phyloP scores from a whole-genome alignment of 2,329 filamentous ascomycete species.

The Cyphellophora attinorum region DNA sequence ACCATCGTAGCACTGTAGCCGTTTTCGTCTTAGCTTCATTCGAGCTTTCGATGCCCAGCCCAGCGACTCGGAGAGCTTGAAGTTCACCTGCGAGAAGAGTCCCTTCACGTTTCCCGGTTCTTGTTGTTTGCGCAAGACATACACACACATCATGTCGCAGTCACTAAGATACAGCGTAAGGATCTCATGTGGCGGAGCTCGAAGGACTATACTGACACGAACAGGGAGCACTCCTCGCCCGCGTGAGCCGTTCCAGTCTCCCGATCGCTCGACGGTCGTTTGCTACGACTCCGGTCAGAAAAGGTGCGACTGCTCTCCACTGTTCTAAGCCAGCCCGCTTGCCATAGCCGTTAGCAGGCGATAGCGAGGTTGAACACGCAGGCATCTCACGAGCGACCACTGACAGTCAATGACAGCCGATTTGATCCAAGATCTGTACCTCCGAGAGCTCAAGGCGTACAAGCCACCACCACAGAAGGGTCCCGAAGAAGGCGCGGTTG shows the following conservation, averaged over 20 bases:
- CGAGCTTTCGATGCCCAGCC: too few species aligned
- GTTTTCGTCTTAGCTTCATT: too few species aligned
- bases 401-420: conserved; percentile 58
- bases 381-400: too few species aligned
- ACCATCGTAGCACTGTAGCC: too few species aligned
- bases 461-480: conserved; percentile 78
- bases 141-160: conserved; percentile 44
- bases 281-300: background rate
- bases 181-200: conserved; percentile 4
- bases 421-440: conserved; percentile 94
- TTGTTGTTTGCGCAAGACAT: too few species aligned
- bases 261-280: conserved; percentile 2
- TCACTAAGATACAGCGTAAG: conserved; percentile 53
- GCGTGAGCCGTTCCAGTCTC: conserved; percentile 31
- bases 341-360: too few species aligned
- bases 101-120: too few species aligned
- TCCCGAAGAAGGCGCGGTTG: conserved; percentile 81
- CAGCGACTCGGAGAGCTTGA: too few species aligned
- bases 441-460: conserved; percentile 92
- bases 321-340: too few species aligned
- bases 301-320: too few species aligned
- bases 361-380: too few species aligned
- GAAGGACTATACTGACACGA: conserved; percentile 15
- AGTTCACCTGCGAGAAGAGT: too few species aligned
- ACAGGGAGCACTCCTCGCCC: conserved; percentile 53